Base-by-base conservation (phyloP, 495 filamentous ascomycete species). In the Filosporella fistucella region DNA sequence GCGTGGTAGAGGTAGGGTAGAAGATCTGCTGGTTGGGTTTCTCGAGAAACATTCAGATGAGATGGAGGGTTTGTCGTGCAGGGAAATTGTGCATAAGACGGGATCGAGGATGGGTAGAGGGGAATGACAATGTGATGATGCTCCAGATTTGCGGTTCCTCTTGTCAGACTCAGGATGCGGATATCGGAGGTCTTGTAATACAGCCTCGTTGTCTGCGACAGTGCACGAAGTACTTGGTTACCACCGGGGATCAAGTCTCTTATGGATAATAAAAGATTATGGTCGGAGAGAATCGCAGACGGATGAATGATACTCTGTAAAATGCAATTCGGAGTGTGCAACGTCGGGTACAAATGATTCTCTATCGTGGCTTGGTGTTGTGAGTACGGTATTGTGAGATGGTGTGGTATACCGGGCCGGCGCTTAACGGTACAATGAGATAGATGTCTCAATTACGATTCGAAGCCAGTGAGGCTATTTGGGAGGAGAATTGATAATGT, bases 41-140 rank as follows among this genome's bases (percentile, higher is more conserved):
- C 43, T 55, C 30, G 48, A 55, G 37, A 43, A 53, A 59, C 47
- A 59, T 59, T 49, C 56, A 50, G 48, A 17, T 33, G 13, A 18
- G 38, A 42, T 24, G 34, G 39, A 38, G 49, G 49, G 51, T 41
- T 37, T 32, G 44, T 30, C 17, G 24, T 30, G 11, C 14, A 45
- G 25, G 22, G 14, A 24, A 12, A 16, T 40, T 11, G n/a, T 52
- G 33, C 23, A 48, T 34, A 18, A 16, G 12, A 37, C 7, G 25
- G 16, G 37, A 14, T 25, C 16, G 12, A 32, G 14, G 8, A 14
- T 14, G n/a, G 24, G 26, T 28, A 25, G 13, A 2, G 14, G n/a
- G 22, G 17, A 25, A 42, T 43, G 4, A n/a, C n/a, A n/a, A n/a
- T n/a, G 26, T 13, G 41, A 43, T 14, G n/a, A 43, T 30, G 24